Evolutionary conservation across 1,284 basidiomycete species (phyloP), one percentile per base, ranked within the genome.

Genomic region (Prillingera fragicola): DNA sequence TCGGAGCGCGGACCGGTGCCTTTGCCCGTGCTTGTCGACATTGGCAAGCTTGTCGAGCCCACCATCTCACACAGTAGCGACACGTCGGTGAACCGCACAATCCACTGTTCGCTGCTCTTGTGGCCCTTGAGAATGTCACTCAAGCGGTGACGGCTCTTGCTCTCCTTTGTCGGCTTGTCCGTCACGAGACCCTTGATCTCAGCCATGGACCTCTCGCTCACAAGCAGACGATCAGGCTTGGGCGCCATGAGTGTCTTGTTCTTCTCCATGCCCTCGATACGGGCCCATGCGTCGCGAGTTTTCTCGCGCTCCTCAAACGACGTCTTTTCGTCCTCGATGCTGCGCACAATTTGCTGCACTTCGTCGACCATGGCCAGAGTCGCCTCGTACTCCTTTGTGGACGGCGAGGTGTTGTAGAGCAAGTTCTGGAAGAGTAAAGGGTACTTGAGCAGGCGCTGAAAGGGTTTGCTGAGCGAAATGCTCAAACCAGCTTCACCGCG

Each of bases 281-380:
- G 82, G 1, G 91, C 94, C 62, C 95, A 87, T 1, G 87, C 85
- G 69, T 98, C 94, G 13, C 91, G 77, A 4, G 90, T 91, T 75
- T 84, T 85, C 70, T 96, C 90, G 25, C 94, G 79, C 66, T 95
- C 91, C 68, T 97, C 94, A 69, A 87, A 87, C 64, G 86, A 84
- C 40, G 90, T 86, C 77, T 97, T 97, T 72, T 97, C 90, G 63
- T 96, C 91, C 70, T 98, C 94, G 48, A 98, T 96, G 45, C 84
- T 87, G 37, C 92, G 80, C 32, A 98, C 91, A 56, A 97, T 92
- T 12, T 80, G 81, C 73, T 98, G 92, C 13, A 98, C 88, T 66
- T 96, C 91, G 19, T 91, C 88, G 0, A 96, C 91, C 88, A 97
- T 94, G 62, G 85, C 83, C 31, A 96, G 75, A 4, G 91, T 95